Evolutionary conservation across 2,329 filamentous ascomycete species (phyloP), one percentile per base, ranked within the genome.

Genomic region (Coleophoma crateriformis): DNA sequence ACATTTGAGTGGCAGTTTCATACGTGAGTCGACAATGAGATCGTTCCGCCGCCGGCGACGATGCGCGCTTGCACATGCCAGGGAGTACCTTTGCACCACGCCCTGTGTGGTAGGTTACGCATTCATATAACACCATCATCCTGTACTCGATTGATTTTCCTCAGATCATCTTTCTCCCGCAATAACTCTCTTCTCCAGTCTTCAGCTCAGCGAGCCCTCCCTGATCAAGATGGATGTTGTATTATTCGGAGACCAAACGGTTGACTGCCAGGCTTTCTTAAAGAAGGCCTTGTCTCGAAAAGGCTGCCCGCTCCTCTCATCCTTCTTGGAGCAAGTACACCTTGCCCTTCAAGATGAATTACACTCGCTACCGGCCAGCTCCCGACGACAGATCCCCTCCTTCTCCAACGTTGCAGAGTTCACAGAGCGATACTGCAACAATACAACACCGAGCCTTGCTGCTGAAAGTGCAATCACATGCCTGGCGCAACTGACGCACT

Each of bases 401-500:
- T 87, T 87, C 66, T 70, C 79, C 51, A 82, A 74, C 7, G 67
- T 86, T 49, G 77, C 76, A 63, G 81, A 86, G 58, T 72, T 87
- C 55, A 78, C 85, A 59, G 81, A 86, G 62, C 73, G 72, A 57
- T 87, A 87, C 64, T 78, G 80, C 55, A 69, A 74, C 39, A 78
- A 79, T 59, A 70, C 67, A 33, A 56, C 71, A 53, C 85, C 81
- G 64, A 74, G 81, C 54, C 73, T 81, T 2, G 80, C 80, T 41
- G 65, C 87, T 35, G 83, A 87, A 61, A 84, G 81, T 56, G 80
- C 77, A 19, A 68, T 87, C 57, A 72, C 86, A 38, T 83, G 81
- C 50, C 74, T 84, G 55, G 73, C 81, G 48, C 83, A 87, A 64
- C 66, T 88, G 47, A 79, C 78, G 44, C 82, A 87, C 63, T 87